Base-by-base conservation (phyloP, 2,329 filamentous ascomycete genomes). In the Thelonectria discophora region DNA sequence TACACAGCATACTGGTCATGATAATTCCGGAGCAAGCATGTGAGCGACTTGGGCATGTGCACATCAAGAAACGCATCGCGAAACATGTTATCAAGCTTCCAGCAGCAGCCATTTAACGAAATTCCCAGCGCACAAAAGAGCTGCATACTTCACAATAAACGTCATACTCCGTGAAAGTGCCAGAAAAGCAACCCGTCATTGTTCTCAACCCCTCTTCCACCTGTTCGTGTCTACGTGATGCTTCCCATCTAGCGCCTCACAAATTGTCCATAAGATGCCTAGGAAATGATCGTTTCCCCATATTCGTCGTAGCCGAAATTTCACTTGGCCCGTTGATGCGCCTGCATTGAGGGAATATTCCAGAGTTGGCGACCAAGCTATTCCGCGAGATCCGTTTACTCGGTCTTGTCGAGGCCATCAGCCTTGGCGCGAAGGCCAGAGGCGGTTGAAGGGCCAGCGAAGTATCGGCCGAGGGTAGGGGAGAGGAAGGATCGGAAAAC, bases 401-500 rank as follows among this genome's bases (percentile, higher is more conserved):
- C 87, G 72, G 82, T 80, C 81, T 89, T 92, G 82, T 90, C 86
- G 70, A 85, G 85, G 75, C 90, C 86, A 75, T 94, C 93, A 78
- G 90, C 93, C 86, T 95, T 93, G 74, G 92, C 90, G 72, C 93
- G 92, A 75, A 97, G 90, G 82, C 93, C 92, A 78, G 92, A 88
- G 73, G 93, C 91, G 74, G 93, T 92, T 65, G 91, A 91, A 74
- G 79, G 75, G 71, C 78, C 71, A 73, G 83, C 80, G 86, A 98
- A 99, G 89, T 97, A 96, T 80, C 93, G 93, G 78, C 92, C 87
- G 77, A 98, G 90, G 74, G 96, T 88, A 72, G 95, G 95, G 77
- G 92, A 88, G 78, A 99, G 81, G 87, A 98, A 92, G 67, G 94
- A 97, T 80, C 92, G 91, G 92, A 98, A 99, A 82, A 99, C 86